Conservation (phyloP, 768 basidiomycete species). For the Macrolepiota fuliginosa region DNA sequence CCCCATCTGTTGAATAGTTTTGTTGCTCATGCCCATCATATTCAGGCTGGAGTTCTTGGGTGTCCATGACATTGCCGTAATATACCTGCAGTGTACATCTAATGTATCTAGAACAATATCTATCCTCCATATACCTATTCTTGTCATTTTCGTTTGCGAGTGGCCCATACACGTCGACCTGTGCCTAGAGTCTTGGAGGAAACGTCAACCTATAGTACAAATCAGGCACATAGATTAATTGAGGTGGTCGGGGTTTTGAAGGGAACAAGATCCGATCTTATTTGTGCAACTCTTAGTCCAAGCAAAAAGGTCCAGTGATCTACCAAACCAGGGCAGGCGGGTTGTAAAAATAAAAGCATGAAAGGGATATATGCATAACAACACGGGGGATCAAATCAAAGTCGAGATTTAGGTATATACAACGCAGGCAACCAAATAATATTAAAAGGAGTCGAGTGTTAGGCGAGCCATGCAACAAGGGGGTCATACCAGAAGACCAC, state of each 20-base stretch:
- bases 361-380: background rate
- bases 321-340: background rate
- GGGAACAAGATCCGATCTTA: too few relatives aligned
- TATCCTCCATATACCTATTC: too few relatives aligned
- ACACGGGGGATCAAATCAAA: background rate
- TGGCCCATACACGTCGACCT: too few relatives aligned
- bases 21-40: background rate
- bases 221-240: too few relatives aligned
- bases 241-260: too few relatives aligned
- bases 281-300: too few relatives aligned
- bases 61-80: background rate
- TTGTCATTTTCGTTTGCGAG: too few relatives aligned
- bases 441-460: background rate
- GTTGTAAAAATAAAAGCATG: background rate
- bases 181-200: too few relatives aligned
- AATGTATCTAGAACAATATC: too few relatives aligned
- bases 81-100: too few relatives aligned
- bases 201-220: too few relatives aligned
- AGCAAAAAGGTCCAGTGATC: background rate
- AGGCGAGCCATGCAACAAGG: background rate
- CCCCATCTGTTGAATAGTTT: background rate
- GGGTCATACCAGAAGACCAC: constrained; percentile 10
- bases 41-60: background rate
- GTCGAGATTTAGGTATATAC: background rate
- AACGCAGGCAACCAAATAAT: background rate